Percentiles rank a stretch among this genome's conserved stretches.
Evolutionary conservation across 1,284 basidiomycete species (phyloP).

Genomic region (Sporisorium graminicola): DNA sequence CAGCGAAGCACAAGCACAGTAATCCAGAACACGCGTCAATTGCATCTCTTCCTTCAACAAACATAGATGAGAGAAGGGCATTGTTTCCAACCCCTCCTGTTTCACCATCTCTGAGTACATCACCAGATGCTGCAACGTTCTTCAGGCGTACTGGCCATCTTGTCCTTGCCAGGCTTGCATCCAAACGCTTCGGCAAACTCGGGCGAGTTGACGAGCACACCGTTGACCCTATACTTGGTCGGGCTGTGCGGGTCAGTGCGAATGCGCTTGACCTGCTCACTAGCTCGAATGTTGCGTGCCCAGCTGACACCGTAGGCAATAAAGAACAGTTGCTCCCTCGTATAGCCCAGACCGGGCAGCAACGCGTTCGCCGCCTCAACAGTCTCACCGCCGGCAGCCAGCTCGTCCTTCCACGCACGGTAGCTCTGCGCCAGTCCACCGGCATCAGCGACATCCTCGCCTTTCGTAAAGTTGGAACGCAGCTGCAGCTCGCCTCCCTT

Average conservation of each 20-base stretch:
- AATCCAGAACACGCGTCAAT: no score
- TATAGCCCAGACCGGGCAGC: constrained; percentile 68
- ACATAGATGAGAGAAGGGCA: not conserved
- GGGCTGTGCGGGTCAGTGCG: constrained; percentile 68
- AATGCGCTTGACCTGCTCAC: constrained; percentile 61
- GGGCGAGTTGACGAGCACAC: constrained; percentile 57
- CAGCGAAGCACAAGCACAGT: no score
- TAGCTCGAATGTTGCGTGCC: constrained; percentile 59
- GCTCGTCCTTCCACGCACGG: constrained; percentile 68
- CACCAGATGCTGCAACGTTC: constrained; percentile 67
- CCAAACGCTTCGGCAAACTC: constrained; percentile 64
- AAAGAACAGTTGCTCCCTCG: constrained; percentile 70
- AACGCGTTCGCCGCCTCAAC: constrained; percentile 60
- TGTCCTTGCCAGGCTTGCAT: constrained; percentile 60
- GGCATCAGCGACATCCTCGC: constrained; percentile 79
- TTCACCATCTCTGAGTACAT: no score
- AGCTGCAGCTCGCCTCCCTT: constrained; percentile 85
- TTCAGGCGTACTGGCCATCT: constrained; percentile 51
- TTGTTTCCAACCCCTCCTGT: no score
- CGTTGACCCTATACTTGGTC: constrained; percentile 64
- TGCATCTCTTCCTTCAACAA: not conserved
- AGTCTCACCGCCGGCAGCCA: constrained; percentile 51
- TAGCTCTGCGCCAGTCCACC: constrained; percentile 70
- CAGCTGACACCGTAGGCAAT: constrained; percentile 65
- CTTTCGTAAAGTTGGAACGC: constrained; percentile 77